A percentile compares a stretch with the other conserved stretches of the same genome.
These are phyloP conservation scores for Lupinus albus DNA, from an alignment of 306 rosid species.

Conservation along the genomic window DNA sequence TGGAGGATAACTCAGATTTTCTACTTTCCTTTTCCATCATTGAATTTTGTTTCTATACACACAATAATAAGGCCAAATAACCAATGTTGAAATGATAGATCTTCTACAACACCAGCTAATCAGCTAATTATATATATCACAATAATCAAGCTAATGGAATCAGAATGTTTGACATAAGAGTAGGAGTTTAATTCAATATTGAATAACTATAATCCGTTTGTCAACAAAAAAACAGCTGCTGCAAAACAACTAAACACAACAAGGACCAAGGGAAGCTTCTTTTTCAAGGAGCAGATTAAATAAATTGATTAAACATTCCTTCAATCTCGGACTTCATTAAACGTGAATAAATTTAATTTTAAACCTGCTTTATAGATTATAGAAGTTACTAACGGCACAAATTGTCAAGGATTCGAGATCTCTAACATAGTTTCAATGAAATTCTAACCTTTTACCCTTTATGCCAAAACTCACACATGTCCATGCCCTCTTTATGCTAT, in stretches of 20 bases:
- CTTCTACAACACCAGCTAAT: background rate
- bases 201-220: background rate
- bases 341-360: background rate
- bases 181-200: slow-evolving; percentile 1
- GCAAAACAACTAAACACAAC: background rate
- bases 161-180: background rate
- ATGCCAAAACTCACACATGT: background rate
- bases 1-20: background rate
- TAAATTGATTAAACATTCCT: background rate
- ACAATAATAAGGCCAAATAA: background rate
- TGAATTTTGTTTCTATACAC: background rate
- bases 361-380: background rate
- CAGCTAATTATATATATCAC: background rate
- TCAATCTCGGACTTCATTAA: background rate
- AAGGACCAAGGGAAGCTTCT: background rate
- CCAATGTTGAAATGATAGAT: slow-evolving; percentile 1
- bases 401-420: background rate
- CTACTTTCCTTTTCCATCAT: background rate
- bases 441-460: background rate
- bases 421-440: background rate
- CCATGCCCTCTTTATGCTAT: background rate
- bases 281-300: slow-evolving; percentile 1
- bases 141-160: background rate
- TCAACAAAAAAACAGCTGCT: slow-evolving; percentile 8
- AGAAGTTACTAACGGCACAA: background rate